Evolutionary conservation across 2,329 filamentous ascomycete genomes (phyloP), one percentile per base, ranked within the genome.

Genomic region (Penicillium thymicola): DNA sequence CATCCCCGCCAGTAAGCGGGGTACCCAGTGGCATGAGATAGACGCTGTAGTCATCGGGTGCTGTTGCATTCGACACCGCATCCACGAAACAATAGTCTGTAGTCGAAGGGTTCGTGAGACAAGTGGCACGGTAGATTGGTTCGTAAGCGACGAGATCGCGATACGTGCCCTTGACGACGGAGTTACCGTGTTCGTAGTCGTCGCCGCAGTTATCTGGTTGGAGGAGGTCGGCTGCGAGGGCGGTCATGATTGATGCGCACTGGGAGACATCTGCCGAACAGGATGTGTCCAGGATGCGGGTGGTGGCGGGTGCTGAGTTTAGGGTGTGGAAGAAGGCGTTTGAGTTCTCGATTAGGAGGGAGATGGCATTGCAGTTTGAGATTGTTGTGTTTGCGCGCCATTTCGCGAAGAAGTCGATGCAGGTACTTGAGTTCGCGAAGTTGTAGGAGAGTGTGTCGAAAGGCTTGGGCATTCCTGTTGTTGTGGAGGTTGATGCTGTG

Each of bases 21-120:
- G 86, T 81, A 57, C 94, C 94, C 54, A 96, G 81, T 0, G 92
- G 90, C 3, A 97, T 79, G 67, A 89, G 93, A 76, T 97, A 99
- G 36, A 94, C 82, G 68, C 92, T 93, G 34, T 85, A 82, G 70
- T 94, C 88, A 32, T 85, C 84, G 0, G 89, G 80, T 9, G 84
- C 87, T 23, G 84, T 83, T 6, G 78, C 71, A 74, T 96, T 96
- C 46, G 89, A 91, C 58, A 92, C 85, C 48, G 93, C 91, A 65
- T 90, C 88, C 63, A 89, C 89, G 72, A 91, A 97, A 77, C 83
- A 79, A 78, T 93, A 97, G 63, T 85, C 82, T 49, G 80, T 80
- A 1, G 85, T 86, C 0, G 78, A 74, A 0, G 84, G 79, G 69
- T 90, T 84, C 58, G 85, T 85, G 21, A 96, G 81, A 70, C 94